A percentile compares a stretch with the other conserved stretches of the same genome.
These are phyloP conservation scores for Pichia pseudocactophila DNA, from an alignment of 805 yeast species.

Conservation along the genomic window DNA sequence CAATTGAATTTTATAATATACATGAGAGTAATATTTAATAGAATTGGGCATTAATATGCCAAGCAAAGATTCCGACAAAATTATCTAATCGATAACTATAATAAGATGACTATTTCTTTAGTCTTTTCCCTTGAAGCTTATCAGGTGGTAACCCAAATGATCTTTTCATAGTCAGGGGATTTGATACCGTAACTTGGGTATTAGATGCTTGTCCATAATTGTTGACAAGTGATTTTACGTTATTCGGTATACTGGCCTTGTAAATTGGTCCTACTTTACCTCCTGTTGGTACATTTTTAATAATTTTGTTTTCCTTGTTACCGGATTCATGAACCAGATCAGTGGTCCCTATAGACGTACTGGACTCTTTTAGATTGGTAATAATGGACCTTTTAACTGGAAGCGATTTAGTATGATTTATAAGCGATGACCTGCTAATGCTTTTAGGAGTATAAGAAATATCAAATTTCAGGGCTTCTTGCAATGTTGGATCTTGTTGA, in stretches of 20 bases:
- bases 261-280: not conserved
- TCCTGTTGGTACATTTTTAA: not conserved
- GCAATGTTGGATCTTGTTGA: slow-evolving; percentile 34
- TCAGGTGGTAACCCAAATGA: slow-evolving; percentile 20
- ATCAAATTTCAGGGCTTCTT: slow-evolving; percentile 38
- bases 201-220: not conserved
- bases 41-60: too few species aligned
- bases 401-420: slow-evolving; percentile 61
- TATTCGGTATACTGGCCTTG: not conserved
- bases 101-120: slow-evolving; percentile 11
- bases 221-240: too few species aligned
- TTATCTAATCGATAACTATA: too few species aligned
- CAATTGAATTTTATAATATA: too few species aligned
- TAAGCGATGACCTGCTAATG: slow-evolving; percentile 38
- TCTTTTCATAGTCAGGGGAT: slow-evolving; percentile 13
- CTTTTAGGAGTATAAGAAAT: slow-evolving; percentile 51
- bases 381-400: slow-evolving; percentile 40
- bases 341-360: too few species aligned
- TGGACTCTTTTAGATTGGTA: too few species aligned
- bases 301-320: slow-evolving; percentile 3
- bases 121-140: slow-evolving; percentile 16
- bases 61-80: too few species aligned
- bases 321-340: not conserved
- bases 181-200: not conserved
- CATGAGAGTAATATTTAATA: too few species aligned